Evolutionary conservation across 2,329 filamentous ascomycete genomes (phyloP).

Genomic region (Cytospora paraplurivora): DNA sequence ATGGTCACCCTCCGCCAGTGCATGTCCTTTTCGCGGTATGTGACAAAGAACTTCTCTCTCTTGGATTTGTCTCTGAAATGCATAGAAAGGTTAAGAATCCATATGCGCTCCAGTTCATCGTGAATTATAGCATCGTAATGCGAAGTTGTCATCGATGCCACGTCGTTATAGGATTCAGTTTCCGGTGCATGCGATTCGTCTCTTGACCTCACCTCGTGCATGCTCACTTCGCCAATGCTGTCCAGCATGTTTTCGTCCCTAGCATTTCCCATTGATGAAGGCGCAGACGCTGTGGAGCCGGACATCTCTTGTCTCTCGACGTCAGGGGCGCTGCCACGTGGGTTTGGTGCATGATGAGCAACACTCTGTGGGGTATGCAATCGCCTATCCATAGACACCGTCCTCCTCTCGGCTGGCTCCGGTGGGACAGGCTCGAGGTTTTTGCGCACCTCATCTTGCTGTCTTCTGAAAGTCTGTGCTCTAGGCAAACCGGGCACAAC

Average conservation of each 20-base stretch:
- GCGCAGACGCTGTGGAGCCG: slow-evolving; percentile 32
- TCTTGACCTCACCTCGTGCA: slow-evolving; percentile 30
- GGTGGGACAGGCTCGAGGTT: slow-evolving; percentile 68
- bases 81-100: slow-evolving; percentile 98
- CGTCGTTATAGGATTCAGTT: slow-evolving; percentile 42
- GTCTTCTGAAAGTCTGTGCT: slow-evolving; percentile 77
- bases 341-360: slow-evolving; percentile 41
- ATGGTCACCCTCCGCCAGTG: slow-evolving; percentile 88
- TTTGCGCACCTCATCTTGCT: slow-evolving; percentile 77
- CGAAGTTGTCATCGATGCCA: slow-evolving; percentile 52
- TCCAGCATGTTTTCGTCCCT: slow-evolving; percentile 39
- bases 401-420: slow-evolving; percentile 67
- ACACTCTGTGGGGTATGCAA: slow-evolving; percentile 40
- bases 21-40: slow-evolving; percentile 78
- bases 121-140: slow-evolving; percentile 67
- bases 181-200: slow-evolving; percentile 34
- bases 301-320: slow-evolving; percentile 41
- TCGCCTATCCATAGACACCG: slow-evolving; percentile 65
- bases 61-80: slow-evolving; percentile 92
- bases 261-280: slow-evolving; percentile 38
- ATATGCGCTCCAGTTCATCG: slow-evolving; percentile 81
- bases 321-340: slow-evolving; percentile 53
- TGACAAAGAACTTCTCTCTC: slow-evolving; percentile 97
- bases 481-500: slow-evolving; percentile 80
- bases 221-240: slow-evolving; percentile 30